phyloP scores from a whole-genome alignment of 495 filamentous ascomycete genomes.

The Penicillium longicatenatum region DNA sequence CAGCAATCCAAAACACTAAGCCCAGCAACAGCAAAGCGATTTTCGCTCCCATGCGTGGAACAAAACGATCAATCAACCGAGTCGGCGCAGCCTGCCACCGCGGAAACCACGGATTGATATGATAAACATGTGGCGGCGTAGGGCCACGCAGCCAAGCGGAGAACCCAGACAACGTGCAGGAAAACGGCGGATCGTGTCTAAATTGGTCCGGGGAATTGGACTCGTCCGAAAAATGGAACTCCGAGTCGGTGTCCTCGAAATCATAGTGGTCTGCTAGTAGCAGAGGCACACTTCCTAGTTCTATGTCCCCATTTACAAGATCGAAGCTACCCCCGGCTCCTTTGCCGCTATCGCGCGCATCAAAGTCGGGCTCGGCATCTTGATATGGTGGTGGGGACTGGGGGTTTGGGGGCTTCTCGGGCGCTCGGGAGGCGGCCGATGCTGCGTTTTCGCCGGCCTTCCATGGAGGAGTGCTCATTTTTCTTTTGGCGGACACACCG shows the following conservation, averaged over 20 bases:
- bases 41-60: slow-evolving; percentile 56
- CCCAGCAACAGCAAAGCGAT: slow-evolving; percentile 53
- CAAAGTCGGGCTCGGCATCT: slow-evolving; percentile 9
- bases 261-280: slow-evolving; percentile 13
- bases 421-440: not conserved
- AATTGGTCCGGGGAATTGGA: slow-evolving; percentile 1
- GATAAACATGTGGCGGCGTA: slow-evolving; percentile 55
- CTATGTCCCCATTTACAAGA: slow-evolving; percentile 22
- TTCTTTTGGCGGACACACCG: not conserved
- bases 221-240: slow-evolving; percentile 12
- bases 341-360: not conserved
- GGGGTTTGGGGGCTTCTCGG: slow-evolving; percentile 1
- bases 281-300: slow-evolving; percentile 26
- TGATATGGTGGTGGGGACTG: slow-evolving; percentile 20
- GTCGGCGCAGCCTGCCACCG: slow-evolving; percentile 63
- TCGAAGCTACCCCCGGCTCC: slow-evolving; percentile 14
- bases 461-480: slow-evolving; percentile 18
- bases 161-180: slow-evolving; percentile 30
- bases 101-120: slow-evolving; percentile 65
- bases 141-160: slow-evolving; percentile 53
- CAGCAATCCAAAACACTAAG: slow-evolving; percentile 63
- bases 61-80: slow-evolving; percentile 55
- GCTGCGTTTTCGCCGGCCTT: not conserved
- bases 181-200: slow-evolving; percentile 26
- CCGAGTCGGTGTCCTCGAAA: slow-evolving; percentile 7